Conservation (phyloP, 441 rosid genomes). For the Croton laevigatus region DNA sequence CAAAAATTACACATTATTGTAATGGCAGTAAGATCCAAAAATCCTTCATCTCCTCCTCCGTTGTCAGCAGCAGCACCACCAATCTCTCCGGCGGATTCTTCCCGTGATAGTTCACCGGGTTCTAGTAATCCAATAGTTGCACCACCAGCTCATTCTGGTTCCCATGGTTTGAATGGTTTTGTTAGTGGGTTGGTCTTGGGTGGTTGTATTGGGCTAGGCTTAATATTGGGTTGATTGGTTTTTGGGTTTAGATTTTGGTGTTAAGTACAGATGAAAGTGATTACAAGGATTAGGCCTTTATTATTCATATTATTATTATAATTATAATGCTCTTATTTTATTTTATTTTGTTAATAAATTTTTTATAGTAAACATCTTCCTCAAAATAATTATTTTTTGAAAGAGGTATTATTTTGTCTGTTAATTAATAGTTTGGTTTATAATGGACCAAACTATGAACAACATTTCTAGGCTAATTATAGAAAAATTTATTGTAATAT, state of each 20-base stretch:
- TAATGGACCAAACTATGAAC: no score
- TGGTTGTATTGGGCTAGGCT: constrained; percentile 18
- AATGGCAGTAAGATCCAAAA: constrained; percentile 47
- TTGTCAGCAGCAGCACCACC: constrained; percentile 15
- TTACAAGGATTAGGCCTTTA: neutral
- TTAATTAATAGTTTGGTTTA: no score
- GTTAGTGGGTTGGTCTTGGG: constrained; percentile 26
- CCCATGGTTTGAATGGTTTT: constrained; percentile 21
- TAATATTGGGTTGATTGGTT: constrained; percentile 23
- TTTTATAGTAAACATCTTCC: no score
- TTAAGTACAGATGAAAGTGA: neutral
- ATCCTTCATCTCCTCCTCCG: constrained; percentile 26
- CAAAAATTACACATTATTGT: constrained; percentile 57
- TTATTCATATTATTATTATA: neutral
- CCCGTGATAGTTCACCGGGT: neutral
- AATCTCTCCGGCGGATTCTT: neutral
- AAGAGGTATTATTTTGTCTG: no score
- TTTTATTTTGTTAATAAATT: neutral
- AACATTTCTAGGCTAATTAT: no score
- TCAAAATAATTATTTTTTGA: no score
- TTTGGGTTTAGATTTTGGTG: constrained; percentile 6
- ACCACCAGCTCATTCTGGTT: constrained; percentile 32
- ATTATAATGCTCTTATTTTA: neutral
- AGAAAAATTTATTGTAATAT: no score
- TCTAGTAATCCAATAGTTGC: constrained; percentile 22